Base-by-base conservation (phyloP, 345 rosid genomes). In the Brassica rapa region DNA sequence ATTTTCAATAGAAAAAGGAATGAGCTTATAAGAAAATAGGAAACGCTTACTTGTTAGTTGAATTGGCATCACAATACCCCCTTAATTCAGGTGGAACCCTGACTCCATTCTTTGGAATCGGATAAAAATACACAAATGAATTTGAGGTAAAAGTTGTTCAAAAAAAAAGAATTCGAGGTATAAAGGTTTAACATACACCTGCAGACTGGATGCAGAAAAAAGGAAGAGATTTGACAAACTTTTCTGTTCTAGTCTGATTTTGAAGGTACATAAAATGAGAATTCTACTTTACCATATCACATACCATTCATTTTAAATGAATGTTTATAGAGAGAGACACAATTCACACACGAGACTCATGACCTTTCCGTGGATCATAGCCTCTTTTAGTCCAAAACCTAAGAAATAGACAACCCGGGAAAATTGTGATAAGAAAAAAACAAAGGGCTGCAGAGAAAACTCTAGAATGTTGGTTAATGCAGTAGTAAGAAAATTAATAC, bases 361-460 rank as follows among this genome's bases (percentile, higher is more conserved):
- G 97, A 86, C 91, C 98, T 80, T 81, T 85, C 53, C 97, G 92
- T 69, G 99, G 99, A 85, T 95, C 99, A 74, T 95, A 95, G 81
- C 96, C 99, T 86, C 91, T 95, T 82, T 83, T 89, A 74, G 91
- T 91, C 99, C 99, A 95, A 81, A 95, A 90, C 82, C 87, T 93
- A 72, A 79, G 88, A 89, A 87, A 93, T 21, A 96, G 99, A 74
- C 99, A 96, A 78, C 86, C 82, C 8, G 92, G 87, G 62, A 95
- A 95, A 86, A 27, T 27, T 24, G 29, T 95, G 93, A 87, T 95
- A 95, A 80, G 88, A 85, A 68, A 95, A 84, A 85, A 88, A 91
- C 87, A 27, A 27, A 27, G 30, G 30, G 0, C 99, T 91, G 83
- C 74, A 84, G 81, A 72, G 70, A 64, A 43, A 43, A 70, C 33